Conservation (phyloP, 1,284 basidiomycete species). For the Ustilago lituana region DNA sequence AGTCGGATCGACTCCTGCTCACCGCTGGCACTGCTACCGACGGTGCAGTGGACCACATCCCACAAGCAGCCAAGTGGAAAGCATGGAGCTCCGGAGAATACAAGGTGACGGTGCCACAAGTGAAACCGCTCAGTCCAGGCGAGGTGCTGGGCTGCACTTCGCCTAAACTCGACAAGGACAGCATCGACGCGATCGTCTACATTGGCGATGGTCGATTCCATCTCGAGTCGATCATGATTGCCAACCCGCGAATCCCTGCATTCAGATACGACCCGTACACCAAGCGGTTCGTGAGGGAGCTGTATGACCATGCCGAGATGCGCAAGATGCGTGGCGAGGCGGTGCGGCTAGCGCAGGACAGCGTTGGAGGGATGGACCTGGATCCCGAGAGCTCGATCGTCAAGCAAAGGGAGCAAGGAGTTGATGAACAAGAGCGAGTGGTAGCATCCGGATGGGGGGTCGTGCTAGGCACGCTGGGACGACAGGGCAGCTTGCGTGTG, state of each 20-base stretch:
- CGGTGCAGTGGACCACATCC: constrained; percentile 32
- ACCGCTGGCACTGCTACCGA: constrained; percentile 17
- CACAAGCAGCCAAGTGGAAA: constrained; percentile 42
- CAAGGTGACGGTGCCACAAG: constrained; percentile 76
- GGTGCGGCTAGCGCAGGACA: constrained; percentile 70
- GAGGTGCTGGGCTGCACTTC: constrained; percentile 98
- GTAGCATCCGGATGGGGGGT: constrained; percentile 78
- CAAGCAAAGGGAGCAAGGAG: constrained; percentile 5
- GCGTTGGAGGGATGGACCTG: constrained; percentile 42
- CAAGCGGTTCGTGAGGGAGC: constrained; percentile 92
- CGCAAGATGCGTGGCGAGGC: constrained; percentile 76
- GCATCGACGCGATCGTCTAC: constrained; percentile 71
- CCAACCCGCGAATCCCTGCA: constrained; percentile 92
- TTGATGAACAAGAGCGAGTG: constrained; percentile 45
- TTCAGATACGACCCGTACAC: constrained; percentile 99
- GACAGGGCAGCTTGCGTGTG: constrained; percentile 91
- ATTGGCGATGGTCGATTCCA: constrained; percentile 98
- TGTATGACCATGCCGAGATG: constrained; percentile 92
- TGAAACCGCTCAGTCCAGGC: constrained; percentile 92
- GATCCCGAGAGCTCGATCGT: constrained; percentile 22
- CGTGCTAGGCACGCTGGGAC: constrained; percentile 91
- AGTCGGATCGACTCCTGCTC: constrained; percentile 30
- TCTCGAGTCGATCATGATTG: constrained; percentile 98
- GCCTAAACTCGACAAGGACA: constrained; percentile 72
- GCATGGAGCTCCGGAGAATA: constrained; percentile 51